Evolutionary conservation across 169 alveolate species (phyloP), one percentile per base, ranked within the genome.

Genomic region (Plasmodium knowlesi): DNA sequence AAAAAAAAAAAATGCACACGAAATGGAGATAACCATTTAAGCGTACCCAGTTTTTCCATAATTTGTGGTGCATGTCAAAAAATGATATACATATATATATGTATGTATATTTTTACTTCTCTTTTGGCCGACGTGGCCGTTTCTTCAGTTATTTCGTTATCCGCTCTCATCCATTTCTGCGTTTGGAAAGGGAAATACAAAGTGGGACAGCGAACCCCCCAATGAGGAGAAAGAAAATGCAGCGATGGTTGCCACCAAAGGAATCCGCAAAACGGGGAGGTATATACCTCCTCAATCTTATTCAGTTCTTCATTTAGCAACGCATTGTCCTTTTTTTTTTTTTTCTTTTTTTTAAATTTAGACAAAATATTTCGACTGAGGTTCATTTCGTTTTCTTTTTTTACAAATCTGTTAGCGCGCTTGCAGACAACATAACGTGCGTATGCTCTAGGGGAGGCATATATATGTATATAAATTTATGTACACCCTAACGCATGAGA

Each of bases 241-340:
- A 12, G 10, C 30, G 30, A 16, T 71, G 14, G 30, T 73, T 46
- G n/a, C 12, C 43, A 32, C 46, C 8, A 19, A 70, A 84, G 34
- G 25, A 71, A 71, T n/a, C 30, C 12, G 30, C 30, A 25, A 82
- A 82, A 25, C 61, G 71, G 43, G 12, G 74, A 16, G 8, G 78
- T 74, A 85, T n/a, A n/a, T n/a, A 32, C 93, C 41, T 73, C 81
- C 43, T 85, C 93, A 30, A 85, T 85, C 30, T 85, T 74, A 28
- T 76, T 22, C 67, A 85, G 78, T 50, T 85, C 93, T 16, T 84
- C 80, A 74, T 76, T 74, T 73, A 85, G 46, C 54, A 85, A 73
- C 61, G 74, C 80, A 85, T 85, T 85, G 37, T 85, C 81, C 78
- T 73, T 85, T 85, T 85, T 85, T 74, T 73, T 85, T 39, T 85